Conservation (phyloP, 1,139 yeast genomes). For the Zygoascus hellenicus region DNA sequence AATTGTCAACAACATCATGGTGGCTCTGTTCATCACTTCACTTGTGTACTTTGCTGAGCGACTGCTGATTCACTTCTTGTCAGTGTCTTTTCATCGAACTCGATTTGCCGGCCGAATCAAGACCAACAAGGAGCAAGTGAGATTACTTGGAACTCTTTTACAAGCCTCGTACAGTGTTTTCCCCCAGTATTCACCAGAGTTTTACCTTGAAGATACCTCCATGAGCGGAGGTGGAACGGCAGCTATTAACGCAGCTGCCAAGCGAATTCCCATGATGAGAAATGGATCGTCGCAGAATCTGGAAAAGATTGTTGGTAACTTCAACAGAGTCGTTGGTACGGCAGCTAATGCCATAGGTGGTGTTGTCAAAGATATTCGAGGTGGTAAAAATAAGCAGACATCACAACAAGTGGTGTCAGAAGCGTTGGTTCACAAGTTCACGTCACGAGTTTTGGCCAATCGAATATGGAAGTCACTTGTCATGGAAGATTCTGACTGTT, state of each 20-base stretch:
- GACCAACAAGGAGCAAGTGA: slow-evolving; percentile 33
- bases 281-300: slow-evolving; percentile 21
- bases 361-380: slow-evolving; percentile 29
- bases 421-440: slow-evolving; percentile 30
- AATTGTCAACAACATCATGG: slow-evolving; percentile 34
- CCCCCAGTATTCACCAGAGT: slow-evolving; percentile 36
- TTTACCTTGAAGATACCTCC: slow-evolving; percentile 34
- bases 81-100: slow-evolving; percentile 40
- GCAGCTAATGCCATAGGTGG: slow-evolving; percentile 31
- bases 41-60: slow-evolving; percentile 36
- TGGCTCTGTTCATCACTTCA: slow-evolving; percentile 35
- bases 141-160: slow-evolving; percentile 31
- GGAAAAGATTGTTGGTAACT: slow-evolving; percentile 26
- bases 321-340: slow-evolving; percentile 30
- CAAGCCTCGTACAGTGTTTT: slow-evolving; percentile 35
- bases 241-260: slow-evolving; percentile 20
- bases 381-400: slow-evolving; percentile 11
- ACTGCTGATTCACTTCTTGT: slow-evolving; percentile 35
- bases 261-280: slow-evolving; percentile 1
- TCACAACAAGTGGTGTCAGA: slow-evolving; percentile 33
- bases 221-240: slow-evolving; percentile 28
- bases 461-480: slow-evolving; percentile 41
- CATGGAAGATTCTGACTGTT: slow-evolving; percentile 35
- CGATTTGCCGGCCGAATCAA: slow-evolving; percentile 37
- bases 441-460: slow-evolving; percentile 33